Evolutionary conservation across 257 asterid genomes (phyloP).

Genomic region (Primulina tabacum): DNA sequence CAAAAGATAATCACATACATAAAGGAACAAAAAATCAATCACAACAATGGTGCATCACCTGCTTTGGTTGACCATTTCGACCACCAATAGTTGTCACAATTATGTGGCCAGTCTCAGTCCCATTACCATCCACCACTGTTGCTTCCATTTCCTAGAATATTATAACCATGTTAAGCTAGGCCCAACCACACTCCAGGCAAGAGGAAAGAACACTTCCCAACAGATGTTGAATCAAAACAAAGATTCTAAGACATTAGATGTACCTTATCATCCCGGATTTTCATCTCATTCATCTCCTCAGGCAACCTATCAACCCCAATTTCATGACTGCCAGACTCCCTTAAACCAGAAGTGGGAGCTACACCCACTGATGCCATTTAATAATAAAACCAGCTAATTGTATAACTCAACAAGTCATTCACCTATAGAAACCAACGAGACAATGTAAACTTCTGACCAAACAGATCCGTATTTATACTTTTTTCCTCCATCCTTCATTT

Average conservation of each 20-base stretch:
- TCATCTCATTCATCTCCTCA: constrained; percentile 73
- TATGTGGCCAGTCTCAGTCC: constrained; percentile 96
- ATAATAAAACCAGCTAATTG: constrained; percentile 32
- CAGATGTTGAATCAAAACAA: constrained; percentile 13
- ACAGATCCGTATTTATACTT: constrained; percentile 19
- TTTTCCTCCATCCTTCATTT: constrained; percentile 10
- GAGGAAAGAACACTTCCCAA: constrained; percentile 20
- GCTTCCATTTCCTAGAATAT: constrained; percentile 73
- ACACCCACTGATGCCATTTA: constrained; percentile 71
- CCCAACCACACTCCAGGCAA: constrained; percentile 19
- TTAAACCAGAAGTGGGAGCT: constrained; percentile 60
- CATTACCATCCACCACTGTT: constrained; percentile 76
- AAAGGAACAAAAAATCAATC: constrained; percentile 15
- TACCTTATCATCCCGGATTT: constrained; percentile 75
- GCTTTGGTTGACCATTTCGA: constrained; percentile 88
- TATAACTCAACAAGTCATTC: constrained; percentile 49
- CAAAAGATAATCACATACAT: neutral
- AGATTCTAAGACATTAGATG: neutral
- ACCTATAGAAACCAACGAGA: constrained; percentile 37
- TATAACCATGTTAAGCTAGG: constrained; percentile 10
- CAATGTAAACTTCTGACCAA: constrained; percentile 8
- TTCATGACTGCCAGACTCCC: constrained; percentile 48
- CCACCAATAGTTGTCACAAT: constrained; percentile 91
- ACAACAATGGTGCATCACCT: constrained; percentile 43
- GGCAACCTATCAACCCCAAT: constrained; percentile 66